Evolutionary conservation across 495 filamentous ascomycete species (phyloP).

Genomic region (Clavariopsis aquatica): DNA sequence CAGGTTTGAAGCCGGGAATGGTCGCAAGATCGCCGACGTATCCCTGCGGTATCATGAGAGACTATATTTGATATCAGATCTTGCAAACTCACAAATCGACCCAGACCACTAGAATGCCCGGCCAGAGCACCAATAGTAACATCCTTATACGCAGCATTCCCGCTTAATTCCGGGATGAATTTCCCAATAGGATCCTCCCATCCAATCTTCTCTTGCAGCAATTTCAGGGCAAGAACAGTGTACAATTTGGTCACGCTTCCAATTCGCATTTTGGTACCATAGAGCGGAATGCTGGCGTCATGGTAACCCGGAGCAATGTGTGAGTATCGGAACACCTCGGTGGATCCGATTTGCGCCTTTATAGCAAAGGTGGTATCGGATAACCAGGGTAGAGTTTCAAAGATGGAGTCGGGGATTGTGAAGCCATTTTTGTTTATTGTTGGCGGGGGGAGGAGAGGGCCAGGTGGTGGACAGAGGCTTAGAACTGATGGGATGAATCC

Average conservation of each 20-base stretch:
- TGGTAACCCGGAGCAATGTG: neutral
- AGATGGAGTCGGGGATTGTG: neutral
- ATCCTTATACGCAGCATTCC: neutral
- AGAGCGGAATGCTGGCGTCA: neutral
- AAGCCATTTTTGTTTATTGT: neutral
- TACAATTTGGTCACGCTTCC: conserved; percentile 17
- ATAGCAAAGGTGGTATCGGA: conserved; percentile 15
- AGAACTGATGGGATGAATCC: neutral
- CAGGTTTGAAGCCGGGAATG: neutral
- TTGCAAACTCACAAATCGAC: conserved; percentile 4
- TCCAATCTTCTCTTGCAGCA: conserved; percentile 1
- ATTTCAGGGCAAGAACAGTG: conserved; percentile 16
- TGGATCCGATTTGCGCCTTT: conserved; percentile 4
- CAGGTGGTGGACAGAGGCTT: conserved; percentile 1
- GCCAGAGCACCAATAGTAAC: conserved; percentile 16
- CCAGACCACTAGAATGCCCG: conserved; percentile 14
- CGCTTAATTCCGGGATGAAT: conserved; percentile 2
- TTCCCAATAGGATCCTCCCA: conserved; percentile 17
- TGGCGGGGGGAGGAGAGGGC: conserved; percentile 5
- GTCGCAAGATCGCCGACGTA: conserved; percentile 8
- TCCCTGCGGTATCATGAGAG: conserved; percentile 1
- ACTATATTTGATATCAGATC: neutral
- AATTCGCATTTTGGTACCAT: conserved; percentile 17
- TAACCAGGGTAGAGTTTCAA: neutral
- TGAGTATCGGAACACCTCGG: conserved; percentile 3